phyloP scores from a whole-genome alignment of 2,329 filamentous ascomycete genomes.

The Colletotrichum tropicicola region DNA sequence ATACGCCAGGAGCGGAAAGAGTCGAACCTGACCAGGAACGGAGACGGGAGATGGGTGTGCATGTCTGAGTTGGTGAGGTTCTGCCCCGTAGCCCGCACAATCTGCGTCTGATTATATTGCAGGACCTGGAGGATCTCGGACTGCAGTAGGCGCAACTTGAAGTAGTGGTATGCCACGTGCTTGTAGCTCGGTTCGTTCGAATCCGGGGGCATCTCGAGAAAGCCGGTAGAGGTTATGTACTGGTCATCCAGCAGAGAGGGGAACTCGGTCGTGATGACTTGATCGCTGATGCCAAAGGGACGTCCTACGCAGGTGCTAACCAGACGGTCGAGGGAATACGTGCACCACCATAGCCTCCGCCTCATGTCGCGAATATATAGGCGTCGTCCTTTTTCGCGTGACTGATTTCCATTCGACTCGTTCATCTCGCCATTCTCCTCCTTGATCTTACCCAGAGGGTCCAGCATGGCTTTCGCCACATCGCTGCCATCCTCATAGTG shows the following conservation, averaged over 20 bases:
- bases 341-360: constrained; percentile 94
- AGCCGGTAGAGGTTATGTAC: constrained; percentile 84
- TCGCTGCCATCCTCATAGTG: constrained; percentile 89
- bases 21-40: constrained; percentile 84
- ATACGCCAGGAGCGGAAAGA: constrained; percentile 89
- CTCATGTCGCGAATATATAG: constrained; percentile 89
- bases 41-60: constrained; percentile 81
- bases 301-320: constrained; percentile 94
- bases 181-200: constrained; percentile 80
- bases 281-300: constrained; percentile 94
- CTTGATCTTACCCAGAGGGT: constrained; percentile 42
- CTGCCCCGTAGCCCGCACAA: constrained; percentile 73
- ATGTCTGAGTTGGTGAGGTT: constrained; percentile 76
- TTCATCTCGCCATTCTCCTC: constrained; percentile 39
- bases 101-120: constrained; percentile 89
- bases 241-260: constrained; percentile 88
- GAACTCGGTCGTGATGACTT: constrained; percentile 95
- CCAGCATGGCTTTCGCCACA: constrained; percentile 63
- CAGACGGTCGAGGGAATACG: constrained; percentile 93
- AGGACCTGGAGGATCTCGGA: constrained; percentile 95
- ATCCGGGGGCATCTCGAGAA: constrained; percentile 68
- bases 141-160: constrained; percentile 86
- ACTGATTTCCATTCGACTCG: constrained; percentile 31
- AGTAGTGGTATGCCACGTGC: constrained; percentile 90
- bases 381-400: constrained; percentile 69